Evolutionary conservation across 495 filamentous ascomycete species (phyloP), one percentile per base, ranked within the genome.

Genomic region (Evernia prunastri): DNA sequence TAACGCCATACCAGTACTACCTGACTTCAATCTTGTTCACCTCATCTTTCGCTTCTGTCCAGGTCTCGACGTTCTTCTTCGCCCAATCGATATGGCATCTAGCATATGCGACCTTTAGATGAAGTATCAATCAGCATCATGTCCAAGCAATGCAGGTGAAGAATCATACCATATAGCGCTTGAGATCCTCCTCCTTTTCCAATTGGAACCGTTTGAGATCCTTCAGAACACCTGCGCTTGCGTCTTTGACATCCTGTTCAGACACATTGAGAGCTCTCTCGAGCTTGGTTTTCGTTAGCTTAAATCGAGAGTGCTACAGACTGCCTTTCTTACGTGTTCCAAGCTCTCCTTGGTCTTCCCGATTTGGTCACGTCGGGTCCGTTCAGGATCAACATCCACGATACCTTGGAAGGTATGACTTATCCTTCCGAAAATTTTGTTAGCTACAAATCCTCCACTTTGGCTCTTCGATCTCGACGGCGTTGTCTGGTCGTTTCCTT

Each of bases 51-150:
- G 94, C 94, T 73, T 97, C 92, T 69, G 92, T 90, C 94, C 94
- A 98, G 4, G 90, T 91, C 70, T 96, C 92, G 69, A 94, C 86
- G 70, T 92, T 97, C 78, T 94, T 94, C 74, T 87, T 91, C n/a
- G 94, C 95, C 94, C 94, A 98, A 73, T 97, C 91, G 63, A 98
- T 87, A 72, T 98, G 94, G 73, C 88, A 92, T 71, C 86, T 88
- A 15, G 94, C 94, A 72, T 96, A 98, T 54, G 91, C 89, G 67
- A 96, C 82, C 93, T 97, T 63, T 25, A 10, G 18, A 45, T 5
- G 10, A 35, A 51, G 27, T n/a, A n/a, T n/a, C n/a, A n/a, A 18
- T 31, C 9, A 56, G 57, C 29, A 47, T 4, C 31, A 36, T 29
- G 9, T n/a, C 42, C 10, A 42, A 37, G 60, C 60, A 58, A 60